Conservation (phyloP, 208 protist species). For the Sergeia podlipaevii region DNA sequence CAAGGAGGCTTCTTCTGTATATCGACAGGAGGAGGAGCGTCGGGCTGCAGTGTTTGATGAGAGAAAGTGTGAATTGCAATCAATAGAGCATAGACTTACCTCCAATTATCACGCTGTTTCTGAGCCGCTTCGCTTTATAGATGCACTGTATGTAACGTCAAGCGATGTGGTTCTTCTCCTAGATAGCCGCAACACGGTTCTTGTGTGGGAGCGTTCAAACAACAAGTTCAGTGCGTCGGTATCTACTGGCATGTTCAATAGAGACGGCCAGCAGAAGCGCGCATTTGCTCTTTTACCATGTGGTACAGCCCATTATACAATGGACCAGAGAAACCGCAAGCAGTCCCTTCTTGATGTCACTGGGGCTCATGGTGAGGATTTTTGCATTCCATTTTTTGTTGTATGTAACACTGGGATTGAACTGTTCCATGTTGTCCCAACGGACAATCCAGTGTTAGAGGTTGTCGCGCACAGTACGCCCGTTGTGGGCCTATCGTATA, state of each 20-base stretch:
- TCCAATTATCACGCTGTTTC: not conserved
- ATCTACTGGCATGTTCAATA: conserved; percentile 1
- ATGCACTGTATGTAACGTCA: conserved; percentile 23
- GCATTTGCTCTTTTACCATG: conserved; percentile 13
- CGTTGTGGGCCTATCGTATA: conserved; percentile 21
- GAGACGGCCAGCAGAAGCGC: conserved; percentile 6
- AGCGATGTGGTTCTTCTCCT: conserved; percentile 32
- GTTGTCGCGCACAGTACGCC: conserved; percentile 19
- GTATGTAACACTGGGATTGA: conserved; percentile 15
- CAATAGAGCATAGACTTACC: not conserved
- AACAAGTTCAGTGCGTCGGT: conserved; percentile 18
- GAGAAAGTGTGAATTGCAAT: not conserved
- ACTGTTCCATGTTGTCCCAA: conserved; percentile 17
- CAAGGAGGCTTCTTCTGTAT: not conserved
- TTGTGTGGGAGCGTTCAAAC: conserved; percentile 30
- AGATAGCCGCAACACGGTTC: conserved; percentile 38
- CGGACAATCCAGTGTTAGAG: conserved; percentile 6
- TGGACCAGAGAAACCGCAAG: not conserved
- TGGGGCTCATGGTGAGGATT: not conserved
- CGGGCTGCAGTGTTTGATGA: conserved; percentile 5
- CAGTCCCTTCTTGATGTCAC: not conserved
- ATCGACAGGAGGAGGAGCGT: conserved; percentile 7
- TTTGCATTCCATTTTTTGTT: conserved; percentile 30
- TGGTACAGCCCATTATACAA: conserved; percentile 20
- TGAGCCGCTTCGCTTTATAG: conserved; percentile 32